Evolutionary conservation across 805 yeast species (phyloP), one percentile per base, ranked within the genome.

Genomic region (Candida methanosorbosa): DNA sequence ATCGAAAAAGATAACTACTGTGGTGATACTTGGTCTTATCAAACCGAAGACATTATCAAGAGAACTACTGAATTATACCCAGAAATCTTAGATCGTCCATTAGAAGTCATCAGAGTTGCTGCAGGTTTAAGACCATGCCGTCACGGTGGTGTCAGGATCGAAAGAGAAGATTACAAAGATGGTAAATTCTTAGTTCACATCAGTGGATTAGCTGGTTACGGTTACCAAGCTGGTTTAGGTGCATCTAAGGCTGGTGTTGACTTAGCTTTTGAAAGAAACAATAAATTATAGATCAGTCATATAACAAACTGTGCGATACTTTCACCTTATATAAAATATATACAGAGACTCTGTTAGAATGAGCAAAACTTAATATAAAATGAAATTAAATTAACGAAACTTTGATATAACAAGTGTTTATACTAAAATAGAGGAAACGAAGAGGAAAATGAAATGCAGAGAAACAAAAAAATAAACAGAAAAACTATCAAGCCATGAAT

Each of bases 61-160:
- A 66, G 90, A 44, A 73, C 85, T 1, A 66, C 75, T 1, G 62
- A 52, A 18, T 50, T 75, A 30, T 52, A 59, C 20, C 83, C 82
- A 23, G 55, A 70, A 38, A 63, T 81, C 28, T 46, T 69, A 35
- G 60, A 57, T 13, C 32, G 42, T 54, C 60, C 50, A 17, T 52
- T 63, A 30, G 81, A 78, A 43, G 65, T 84, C 19, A 33, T 81
- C 9, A 67, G 83, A 35, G 78, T 73, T 27, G 82, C 72, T 1
- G 78, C 87, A 6, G 94, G 94, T 0, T 62, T 81, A 30, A 68
- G 95, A 42, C 95, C 94, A 5, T 65, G 78, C 26, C 68, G 94
- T 49, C 66, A 71, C 27, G 92, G 88, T 12, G 94, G 94, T 4
- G 76, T 72, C 5, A 64, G 94, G 34, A 71, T 84, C 29, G 92